A percentile compares a stretch with the other conserved stretches of the same genome.
Conservation (phyloP, 1,139 yeast genomes). For the Spathaspora sp. region DNA sequence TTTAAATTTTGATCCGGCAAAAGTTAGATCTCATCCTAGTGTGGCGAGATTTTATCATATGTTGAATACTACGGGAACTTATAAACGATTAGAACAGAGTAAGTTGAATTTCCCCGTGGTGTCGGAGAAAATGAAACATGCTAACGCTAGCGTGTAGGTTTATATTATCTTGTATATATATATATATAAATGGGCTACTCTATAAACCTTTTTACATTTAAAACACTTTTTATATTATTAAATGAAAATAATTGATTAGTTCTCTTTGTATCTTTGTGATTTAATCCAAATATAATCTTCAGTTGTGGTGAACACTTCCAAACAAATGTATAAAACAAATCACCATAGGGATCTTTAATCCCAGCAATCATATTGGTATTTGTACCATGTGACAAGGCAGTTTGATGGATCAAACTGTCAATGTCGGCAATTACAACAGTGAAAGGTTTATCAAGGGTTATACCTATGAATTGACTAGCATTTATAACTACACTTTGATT, state of each 20-base stretch:
- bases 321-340: constrained; percentile 14
- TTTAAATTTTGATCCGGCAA: constrained; percentile 57
- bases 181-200: constrained; percentile 3
- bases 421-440: constrained; percentile 23
- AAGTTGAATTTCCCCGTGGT: neutral
- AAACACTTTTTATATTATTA: constrained; percentile 14
- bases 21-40: constrained; percentile 59
- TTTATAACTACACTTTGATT: constrained; percentile 9
- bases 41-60: constrained; percentile 61
- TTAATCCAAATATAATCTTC: constrained; percentile 16
- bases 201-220: constrained; percentile 9
- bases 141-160: constrained; percentile 13
- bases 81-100: neutral
- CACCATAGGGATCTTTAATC: constrained; percentile 24
- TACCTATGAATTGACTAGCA: constrained; percentile 21
- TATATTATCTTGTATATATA: neutral
- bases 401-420: constrained; percentile 24
- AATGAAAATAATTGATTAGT: constrained; percentile 17
- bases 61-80: constrained; percentile 12
- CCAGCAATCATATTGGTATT: constrained; percentile 14
- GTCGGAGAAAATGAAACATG: neutral
- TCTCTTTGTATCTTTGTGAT: constrained; percentile 8
- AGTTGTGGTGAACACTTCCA: constrained; percentile 11
- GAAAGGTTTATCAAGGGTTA: neutral
- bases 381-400: constrained; percentile 17